These are phyloP conservation scores for Geotrichum ghanense DNA, from an alignment of 805 yeast genomes.

Conservation along the genomic window DNA sequence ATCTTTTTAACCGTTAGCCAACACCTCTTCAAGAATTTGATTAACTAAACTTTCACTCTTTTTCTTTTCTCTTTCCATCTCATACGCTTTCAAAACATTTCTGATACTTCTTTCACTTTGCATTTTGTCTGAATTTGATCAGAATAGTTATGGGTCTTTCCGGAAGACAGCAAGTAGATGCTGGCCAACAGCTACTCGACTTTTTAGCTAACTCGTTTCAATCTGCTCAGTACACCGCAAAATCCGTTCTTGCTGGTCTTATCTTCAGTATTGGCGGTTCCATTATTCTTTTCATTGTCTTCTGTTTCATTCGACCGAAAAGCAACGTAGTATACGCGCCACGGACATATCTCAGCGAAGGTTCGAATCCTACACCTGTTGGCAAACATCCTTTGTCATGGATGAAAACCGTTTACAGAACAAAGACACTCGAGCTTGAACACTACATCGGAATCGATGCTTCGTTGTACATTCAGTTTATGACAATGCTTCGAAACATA, in stretches of 20 bases:
- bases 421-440: conserved; percentile 18
- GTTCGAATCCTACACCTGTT: conserved; percentile 12
- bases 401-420: conserved; percentile 14
- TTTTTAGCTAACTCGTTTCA: neutral
- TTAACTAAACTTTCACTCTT: too few species aligned
- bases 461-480: conserved; percentile 21
- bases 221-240: conserved; percentile 9
- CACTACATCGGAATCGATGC: conserved; percentile 27
- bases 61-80: neutral
- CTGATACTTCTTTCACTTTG: neutral
- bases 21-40: too few species aligned
- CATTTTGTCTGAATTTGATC: too few species aligned
- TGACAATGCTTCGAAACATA: conserved; percentile 23
- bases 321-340: conserved; percentile 25
- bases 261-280: conserved; percentile 26
- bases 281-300: conserved; percentile 14
- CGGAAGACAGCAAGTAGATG: neutral
- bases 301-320: conserved; percentile 23
- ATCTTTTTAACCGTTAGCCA: too few species aligned
- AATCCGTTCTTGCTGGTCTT: conserved; percentile 28
- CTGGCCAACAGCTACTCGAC: conserved; percentile 1
- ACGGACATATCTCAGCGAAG: conserved; percentile 13
- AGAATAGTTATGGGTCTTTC: neutral
- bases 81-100: neutral
- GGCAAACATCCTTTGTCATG: conserved; percentile 15